Percentiles rank a stretch among this genome's conserved stretches.
phyloP scores from a whole-genome alignment of 2,329 filamentous ascomycete species.

The Fusarium sp. region DNA sequence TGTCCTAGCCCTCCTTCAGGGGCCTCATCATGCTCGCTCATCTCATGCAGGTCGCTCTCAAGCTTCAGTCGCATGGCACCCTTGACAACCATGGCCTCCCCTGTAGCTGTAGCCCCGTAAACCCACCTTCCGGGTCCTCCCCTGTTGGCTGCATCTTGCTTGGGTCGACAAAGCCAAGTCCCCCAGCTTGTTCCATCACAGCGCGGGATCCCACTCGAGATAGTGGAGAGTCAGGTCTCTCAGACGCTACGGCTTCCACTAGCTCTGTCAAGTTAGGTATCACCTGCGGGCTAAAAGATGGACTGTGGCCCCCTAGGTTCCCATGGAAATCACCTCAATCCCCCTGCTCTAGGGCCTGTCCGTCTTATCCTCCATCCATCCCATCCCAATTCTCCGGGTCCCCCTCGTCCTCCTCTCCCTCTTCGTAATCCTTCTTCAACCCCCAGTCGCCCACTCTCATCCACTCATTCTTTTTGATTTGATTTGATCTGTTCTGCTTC shows the following conservation, averaged over 20 bases:
- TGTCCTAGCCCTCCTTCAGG: constrained; percentile 15
- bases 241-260: constrained; percentile 27
- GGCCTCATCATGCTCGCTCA: constrained; percentile 16
- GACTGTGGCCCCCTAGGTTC: not conserved
- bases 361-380: constrained; percentile 38
- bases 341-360: constrained; percentile 5
- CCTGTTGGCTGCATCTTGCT: constrained; percentile 27
- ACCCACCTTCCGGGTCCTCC: constrained; percentile 31
- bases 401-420: constrained; percentile 31
- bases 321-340: constrained; percentile 6
- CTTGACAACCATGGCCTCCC: constrained; percentile 15
- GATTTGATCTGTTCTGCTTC: constrained; percentile 34
- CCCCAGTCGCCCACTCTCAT: constrained; percentile 41
- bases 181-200: constrained; percentile 8
- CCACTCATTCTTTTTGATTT: constrained; percentile 28
- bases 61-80: constrained; percentile 39
- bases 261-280: constrained; percentile 32
- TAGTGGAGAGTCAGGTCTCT: constrained; percentile 15
- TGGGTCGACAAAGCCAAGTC: constrained; percentile 14
- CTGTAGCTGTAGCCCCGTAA: constrained; percentile 9
- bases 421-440: constrained; percentile 38
- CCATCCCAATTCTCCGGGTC: constrained; percentile 24
- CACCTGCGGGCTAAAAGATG: constrained; percentile 6
- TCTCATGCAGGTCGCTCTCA: constrained; percentile 17
- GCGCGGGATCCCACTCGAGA: constrained; percentile 5